Conservation (phyloP, 208 protist species). For the Balamuthia mandrillaris region DNA sequence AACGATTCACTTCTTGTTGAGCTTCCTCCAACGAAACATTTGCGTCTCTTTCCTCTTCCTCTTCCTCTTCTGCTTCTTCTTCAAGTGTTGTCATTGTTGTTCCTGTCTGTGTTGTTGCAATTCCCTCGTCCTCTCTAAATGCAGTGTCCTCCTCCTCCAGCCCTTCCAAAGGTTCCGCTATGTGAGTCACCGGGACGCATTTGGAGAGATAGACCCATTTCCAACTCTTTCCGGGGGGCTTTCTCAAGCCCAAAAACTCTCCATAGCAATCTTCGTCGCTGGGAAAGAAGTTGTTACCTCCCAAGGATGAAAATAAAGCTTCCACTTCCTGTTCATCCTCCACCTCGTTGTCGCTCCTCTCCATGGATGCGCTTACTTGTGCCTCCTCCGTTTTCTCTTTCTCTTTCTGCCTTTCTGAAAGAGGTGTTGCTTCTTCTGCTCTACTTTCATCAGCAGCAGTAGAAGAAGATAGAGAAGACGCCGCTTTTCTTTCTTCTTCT, state of each 20-base stretch:
- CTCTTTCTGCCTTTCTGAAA: too few species aligned
- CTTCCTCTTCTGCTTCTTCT: too few species aligned
- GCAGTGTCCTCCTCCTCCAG: background rate
- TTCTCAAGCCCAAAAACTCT: background rate
- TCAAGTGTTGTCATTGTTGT: too few species aligned
- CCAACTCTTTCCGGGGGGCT: constrained; percentile 32
- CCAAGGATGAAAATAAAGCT: too few species aligned
- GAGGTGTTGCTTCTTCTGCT: too few species aligned
- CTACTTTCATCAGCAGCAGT: background rate
- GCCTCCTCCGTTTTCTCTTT: too few species aligned
- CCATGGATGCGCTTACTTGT: background rate
- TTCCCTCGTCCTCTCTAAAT: background rate
- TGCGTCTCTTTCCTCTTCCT: too few species aligned
- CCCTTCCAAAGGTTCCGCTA: too few species aligned
- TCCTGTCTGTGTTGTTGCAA: background rate
- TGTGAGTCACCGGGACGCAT: background rate
- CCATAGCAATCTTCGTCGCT: background rate
- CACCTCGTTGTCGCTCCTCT: background rate
- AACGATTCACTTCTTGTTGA: too few species aligned
- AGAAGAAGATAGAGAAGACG: background rate
- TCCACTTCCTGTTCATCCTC: too few species aligned
- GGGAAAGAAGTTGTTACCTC: too few species aligned
- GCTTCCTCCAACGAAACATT: too few species aligned
- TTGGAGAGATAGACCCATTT: constrained; percentile 26
- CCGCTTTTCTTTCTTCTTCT: background rate